Base-by-base conservation (phyloP, 1,284 basidiomycete species). In the Cryptococcus floricola region DNA sequence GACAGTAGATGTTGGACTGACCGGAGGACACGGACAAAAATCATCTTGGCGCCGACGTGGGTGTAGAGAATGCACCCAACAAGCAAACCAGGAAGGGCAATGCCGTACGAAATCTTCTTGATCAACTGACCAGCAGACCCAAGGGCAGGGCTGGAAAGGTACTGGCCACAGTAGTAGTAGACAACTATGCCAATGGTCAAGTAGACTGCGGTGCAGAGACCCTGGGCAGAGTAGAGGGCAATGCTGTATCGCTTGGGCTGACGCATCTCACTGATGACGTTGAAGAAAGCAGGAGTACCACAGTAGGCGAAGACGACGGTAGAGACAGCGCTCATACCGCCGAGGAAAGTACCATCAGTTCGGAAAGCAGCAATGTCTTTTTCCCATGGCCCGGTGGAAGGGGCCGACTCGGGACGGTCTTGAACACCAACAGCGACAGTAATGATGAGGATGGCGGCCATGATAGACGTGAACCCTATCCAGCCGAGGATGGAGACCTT, bases 41-140 rank as follows among this genome's bases (percentile, higher is more conserved):
- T 62, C 55, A 61, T 59, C 48, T 70, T 72, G 51, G 66, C 68
- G n/a, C 63, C 64, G 9, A 62, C 56, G 56, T 66, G 64, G 43
- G 55, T 54, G 58, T 62, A 63, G 50, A 66, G 58, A 31, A 44
- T 44, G 9, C 12, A 44, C 42, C 25, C 16, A 41, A 60, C 58
- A 50, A 67, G 58, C n/a, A 68, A 52, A 27, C 73, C 74, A 14
- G 70, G 70, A 10, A 77, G 50, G 3, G 73, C 74, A 25, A 77
- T 58, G 7, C 69, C 75, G 58, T 76, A 77, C 7, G 63, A 60
- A 48, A 77, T 59, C 39, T 69, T 70, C 65, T 78, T 75, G 54
- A 79, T 63, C 23, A 70, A 53, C 1, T 52, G 45, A 44, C 77
- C 77, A 23, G 76, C 74, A 3, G 69, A 69, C 1, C 74, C 74